A percentile compares a stretch with the other conserved stretches of the same genome.
Conservation (phyloP, 2,329 filamentous ascomycete genomes). For the Fusarium sp. region DNA sequence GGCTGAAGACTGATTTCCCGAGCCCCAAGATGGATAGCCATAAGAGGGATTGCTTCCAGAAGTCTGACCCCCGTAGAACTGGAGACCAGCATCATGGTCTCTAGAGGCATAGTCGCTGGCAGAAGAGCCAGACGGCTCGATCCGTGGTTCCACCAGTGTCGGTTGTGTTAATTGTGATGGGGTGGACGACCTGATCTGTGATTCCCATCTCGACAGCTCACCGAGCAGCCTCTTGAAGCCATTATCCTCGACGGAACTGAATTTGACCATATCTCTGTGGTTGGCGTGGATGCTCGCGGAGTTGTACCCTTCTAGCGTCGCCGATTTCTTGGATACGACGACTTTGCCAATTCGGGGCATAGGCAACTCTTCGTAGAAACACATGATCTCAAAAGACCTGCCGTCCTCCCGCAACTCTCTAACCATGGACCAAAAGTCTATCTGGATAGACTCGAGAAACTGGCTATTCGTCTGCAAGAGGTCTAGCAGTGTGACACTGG, state of each 20-base stretch:
- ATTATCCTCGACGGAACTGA: conserved; percentile 38
- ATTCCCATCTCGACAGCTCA: conserved; percentile 23
- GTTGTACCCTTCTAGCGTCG: conserved; percentile 45
- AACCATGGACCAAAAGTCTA: conserved; percentile 45
- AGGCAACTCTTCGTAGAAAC: conserved; percentile 52
- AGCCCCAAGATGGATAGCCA: neutral
- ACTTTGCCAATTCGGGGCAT: conserved; percentile 38
- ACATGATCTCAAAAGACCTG: conserved; percentile 42
- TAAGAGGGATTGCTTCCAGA: neutral
- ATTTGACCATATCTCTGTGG: conserved; percentile 35
- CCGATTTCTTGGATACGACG: conserved; percentile 47
- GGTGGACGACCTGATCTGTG: neutral
- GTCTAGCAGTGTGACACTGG: conserved; percentile 46
- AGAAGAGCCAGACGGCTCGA: neutral
- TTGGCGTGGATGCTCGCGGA: conserved; percentile 46
- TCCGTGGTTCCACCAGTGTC: neutral
- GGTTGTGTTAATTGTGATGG: neutral
- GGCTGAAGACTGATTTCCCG: neutral
- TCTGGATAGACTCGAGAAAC: conserved; percentile 40
- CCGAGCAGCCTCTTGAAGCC: conserved; percentile 45
- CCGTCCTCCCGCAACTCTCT: conserved; percentile 25
- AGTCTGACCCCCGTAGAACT: neutral
- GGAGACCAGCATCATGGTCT: neutral
- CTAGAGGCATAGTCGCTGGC: neutral
- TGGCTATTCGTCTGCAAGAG: conserved; percentile 44